Evolutionary conservation across 148 eudicot species (phyloP).

Genomic region (Nepenthes mirabilis): DNA sequence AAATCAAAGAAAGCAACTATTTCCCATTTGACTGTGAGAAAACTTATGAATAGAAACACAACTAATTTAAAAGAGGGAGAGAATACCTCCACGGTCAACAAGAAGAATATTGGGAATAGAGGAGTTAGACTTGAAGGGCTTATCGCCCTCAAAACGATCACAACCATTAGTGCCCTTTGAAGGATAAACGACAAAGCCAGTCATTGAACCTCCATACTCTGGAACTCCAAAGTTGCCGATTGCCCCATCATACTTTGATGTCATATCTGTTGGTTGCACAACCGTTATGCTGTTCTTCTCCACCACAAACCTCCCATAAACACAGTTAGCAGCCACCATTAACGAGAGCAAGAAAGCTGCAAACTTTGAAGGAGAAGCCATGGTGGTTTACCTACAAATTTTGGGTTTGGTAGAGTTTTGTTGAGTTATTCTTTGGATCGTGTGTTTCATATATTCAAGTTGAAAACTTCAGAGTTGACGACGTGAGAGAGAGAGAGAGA

Average conservation of each 20-base stretch:
- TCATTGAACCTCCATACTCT: slow-evolving; percentile 81
- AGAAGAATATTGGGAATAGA: slow-evolving; percentile 58
- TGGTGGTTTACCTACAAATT: background rate
- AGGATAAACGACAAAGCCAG: slow-evolving; percentile 65
- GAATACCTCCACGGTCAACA: slow-evolving; percentile 87
- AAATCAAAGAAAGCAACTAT: no score
- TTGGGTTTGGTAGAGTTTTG: no score
- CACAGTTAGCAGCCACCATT: slow-evolving; percentile 2
- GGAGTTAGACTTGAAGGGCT: slow-evolving; percentile 63
- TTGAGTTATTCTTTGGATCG: no score
- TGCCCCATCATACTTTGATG: slow-evolving; percentile 56
- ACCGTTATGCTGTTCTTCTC: slow-evolving; percentile 65
- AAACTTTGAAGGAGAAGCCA: background rate
- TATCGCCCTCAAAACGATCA: slow-evolving; percentile 43
- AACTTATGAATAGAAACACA: background rate
- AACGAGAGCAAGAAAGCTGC: background rate
- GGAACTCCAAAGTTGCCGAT: slow-evolving; percentile 93
- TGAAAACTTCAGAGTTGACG: no score
- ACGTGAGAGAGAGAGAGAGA: no score
- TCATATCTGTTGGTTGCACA: slow-evolving; percentile 34
- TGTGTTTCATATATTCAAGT: no score
- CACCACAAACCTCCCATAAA: slow-evolving; percentile 52
- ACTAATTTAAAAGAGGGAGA: background rate
- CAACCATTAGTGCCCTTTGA: slow-evolving; percentile 36
- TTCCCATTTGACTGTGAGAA: no score